Base-by-base conservation (phyloP, 352 stramenopile species). In the Pythium rhizo-oryzae region DNA sequence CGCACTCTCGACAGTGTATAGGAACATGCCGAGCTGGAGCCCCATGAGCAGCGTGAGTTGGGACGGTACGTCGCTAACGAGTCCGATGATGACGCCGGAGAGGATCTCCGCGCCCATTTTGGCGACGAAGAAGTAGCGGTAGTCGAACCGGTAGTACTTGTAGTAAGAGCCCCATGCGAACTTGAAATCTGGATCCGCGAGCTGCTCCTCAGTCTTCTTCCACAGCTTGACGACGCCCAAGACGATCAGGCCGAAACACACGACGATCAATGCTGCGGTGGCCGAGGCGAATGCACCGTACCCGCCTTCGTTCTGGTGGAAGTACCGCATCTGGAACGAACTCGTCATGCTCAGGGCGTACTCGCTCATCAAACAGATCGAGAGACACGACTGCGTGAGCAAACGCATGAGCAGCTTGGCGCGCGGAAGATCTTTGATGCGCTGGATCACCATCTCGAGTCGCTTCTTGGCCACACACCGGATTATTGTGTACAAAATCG, bases 131-230 rank as follows among this genome's bases (percentile, higher is more conserved):
- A 92, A 92, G 59, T 90, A 92, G 0, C 84, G 82, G 12, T 73
- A 65, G 23, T 77, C 24, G 63, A 84, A 88, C 58, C 81, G 67
- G 64, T 90, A 92, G 74, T 91, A 90, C 76, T 92, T 91, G 78
- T 92, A 92, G 75, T 92, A 92, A 13, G 82, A 82, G 12, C 84
- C 84, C 81, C 81, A 92, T 1, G 84, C 80, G 43, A 92, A 92
- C 75, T 92, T 92, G 73, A 92, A 91, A 39, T 89, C 81, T 12
- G 82, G 77, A 23, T 90, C 78, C 18, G 67, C 69, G 19, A 91
- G 72, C 51, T 91, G 69, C 6, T 78, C 33, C 62, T 89, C 76
- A 8, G 63, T 82, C 70, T 92, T 92, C 55, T 71, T 73, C 78
- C 81, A 87, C 24, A 92, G 80, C 63, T 89, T 89, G 44, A 78